Evolutionary conservation across 1,284 basidiomycete species (phyloP), one percentile per base, ranked within the genome.

Genomic region (Thelephora terrestris): DNA sequence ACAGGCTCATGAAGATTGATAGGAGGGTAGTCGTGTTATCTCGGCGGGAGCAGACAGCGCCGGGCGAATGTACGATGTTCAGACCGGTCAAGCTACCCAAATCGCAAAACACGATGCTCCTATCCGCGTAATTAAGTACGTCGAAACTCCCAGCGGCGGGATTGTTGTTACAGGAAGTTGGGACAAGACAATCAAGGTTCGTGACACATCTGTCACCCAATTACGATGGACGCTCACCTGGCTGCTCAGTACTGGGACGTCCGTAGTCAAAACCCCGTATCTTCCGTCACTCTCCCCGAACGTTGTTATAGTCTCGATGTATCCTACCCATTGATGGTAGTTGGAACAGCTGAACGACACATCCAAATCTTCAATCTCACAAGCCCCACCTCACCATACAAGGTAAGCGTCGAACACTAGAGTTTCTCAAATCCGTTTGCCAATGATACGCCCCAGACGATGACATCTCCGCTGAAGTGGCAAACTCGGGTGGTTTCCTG

Each of bases 311-410:
- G 79, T 12, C 81, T 91, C 71, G 91, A 95, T 58, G 80, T 87
- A 14, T 77, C 78, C 50, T 89, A 85, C 60, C 89, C 88, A 1
- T 73, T 93, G n/a, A 78, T 95, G 69, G 92, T 96, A 25, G 88
- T 93, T 32, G 95, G 88, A n/a, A 95, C 91, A 6, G 95, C 94
- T 14, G 92, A 93, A 56, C 78, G 91, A 27, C 84, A 93, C 62
- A 82, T 98, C 50, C 81, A 91, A 61, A 85, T 96, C 47, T 89
- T 82, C 71, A 88, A 96, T 63, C 74, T 96, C 53, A 78, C 78
- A 48, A 91, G 86, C 63, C 91, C 92, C 0, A 81, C 76, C 20
- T 73, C 78, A 1, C 64, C 82, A 1, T 88, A 79, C 70, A 89
- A 88, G 70, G 87, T 87, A 51, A 45, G 71, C 59, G 14, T 6